Percentiles rank a stretch among this genome's conserved stretches.
Conservation (phyloP, 257 asterid genomes). For the Galeopsis tetrahit region DNA sequence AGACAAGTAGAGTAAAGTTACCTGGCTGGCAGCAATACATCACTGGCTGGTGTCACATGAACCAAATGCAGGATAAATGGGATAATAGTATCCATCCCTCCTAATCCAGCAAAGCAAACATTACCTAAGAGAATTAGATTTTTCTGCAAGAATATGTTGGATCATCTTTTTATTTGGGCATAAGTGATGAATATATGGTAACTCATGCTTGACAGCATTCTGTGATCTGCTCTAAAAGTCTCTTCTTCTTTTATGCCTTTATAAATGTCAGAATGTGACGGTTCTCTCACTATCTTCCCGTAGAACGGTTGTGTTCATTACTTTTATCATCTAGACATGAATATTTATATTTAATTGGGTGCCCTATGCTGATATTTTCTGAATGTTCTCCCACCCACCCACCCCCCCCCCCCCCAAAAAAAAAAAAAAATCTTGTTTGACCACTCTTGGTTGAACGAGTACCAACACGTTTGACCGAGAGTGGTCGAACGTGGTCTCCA, state of each 20-base stretch:
- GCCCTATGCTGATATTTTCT: slow-evolving; percentile 19
- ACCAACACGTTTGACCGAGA: background rate
- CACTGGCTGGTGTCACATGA: too few species aligned
- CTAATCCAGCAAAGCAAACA: too few species aligned
- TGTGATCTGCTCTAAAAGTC: background rate
- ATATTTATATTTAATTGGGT: slow-evolving; percentile 15
- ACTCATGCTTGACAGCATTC: slow-evolving; percentile 16
- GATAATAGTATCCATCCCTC: too few species aligned
- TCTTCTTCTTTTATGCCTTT: background rate
- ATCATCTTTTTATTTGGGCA: slow-evolving; percentile 2
- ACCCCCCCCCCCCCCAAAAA: too few species aligned
- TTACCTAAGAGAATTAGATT: background rate
- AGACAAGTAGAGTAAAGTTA: too few species aligned
- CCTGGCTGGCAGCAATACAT: too few species aligned
- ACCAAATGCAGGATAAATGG: too few species aligned
- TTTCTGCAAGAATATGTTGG: slow-evolving; percentile 10
- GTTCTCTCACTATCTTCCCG: background rate
- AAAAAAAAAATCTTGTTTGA: too few species aligned
- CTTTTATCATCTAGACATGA: slow-evolving; percentile 12
- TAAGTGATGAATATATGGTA: slow-evolving; percentile 8
- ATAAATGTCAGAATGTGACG: background rate
- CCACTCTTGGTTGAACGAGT: background rate
- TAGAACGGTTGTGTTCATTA: slow-evolving; percentile 3
- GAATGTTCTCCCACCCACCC: background rate
- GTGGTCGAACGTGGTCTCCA: background rate